These are phyloP conservation scores for Cyberlindnera maritima DNA, from an alignment of 805 yeast species.

Conservation along the genomic window DNA sequence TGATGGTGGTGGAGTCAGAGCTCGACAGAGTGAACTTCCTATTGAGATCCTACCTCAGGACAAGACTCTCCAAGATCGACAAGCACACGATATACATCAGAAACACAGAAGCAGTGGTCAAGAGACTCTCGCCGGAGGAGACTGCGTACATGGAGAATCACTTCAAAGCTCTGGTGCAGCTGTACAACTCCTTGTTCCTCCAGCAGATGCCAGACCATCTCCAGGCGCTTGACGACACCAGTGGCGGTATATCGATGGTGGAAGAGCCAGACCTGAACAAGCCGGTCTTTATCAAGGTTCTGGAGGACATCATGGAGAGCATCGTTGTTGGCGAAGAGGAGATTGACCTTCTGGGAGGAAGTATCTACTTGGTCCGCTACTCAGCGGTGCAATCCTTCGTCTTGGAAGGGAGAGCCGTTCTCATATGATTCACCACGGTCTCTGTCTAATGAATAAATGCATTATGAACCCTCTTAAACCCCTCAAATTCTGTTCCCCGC, in stretches of 20 bases:
- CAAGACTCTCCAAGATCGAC: slow-evolving; percentile 69
- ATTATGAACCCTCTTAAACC: background rate
- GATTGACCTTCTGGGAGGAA: slow-evolving; percentile 56
- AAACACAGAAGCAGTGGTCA: slow-evolving; percentile 35
- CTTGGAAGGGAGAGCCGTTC: slow-evolving; percentile 40
- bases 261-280: slow-evolving; percentile 71
- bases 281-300: slow-evolving; percentile 72
- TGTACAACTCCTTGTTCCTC: slow-evolving; percentile 68
- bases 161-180: slow-evolving; percentile 55
- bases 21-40: slow-evolving; percentile 82
- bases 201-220: slow-evolving; percentile 63
- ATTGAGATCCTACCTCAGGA: slow-evolving; percentile 75
- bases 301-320: slow-evolving; percentile 35
- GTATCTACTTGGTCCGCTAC: slow-evolving; percentile 75
- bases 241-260: slow-evolving; percentile 71
- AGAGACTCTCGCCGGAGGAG: slow-evolving; percentile 58
- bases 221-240: slow-evolving; percentile 72
- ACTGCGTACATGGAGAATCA: slow-evolving; percentile 65
- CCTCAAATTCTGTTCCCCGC: too few species aligned
- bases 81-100: slow-evolving; percentile 59
- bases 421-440: slow-evolving; percentile 16
- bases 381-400: slow-evolving; percentile 44
- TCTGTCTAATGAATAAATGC: background rate
- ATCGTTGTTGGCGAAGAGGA: slow-evolving; percentile 51
- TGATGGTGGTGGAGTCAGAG: slow-evolving; percentile 88